These are phyloP conservation scores for Aechmea fasciata DNA, from an alignment of 176 grass and related monocot genomes.

Conservation along the genomic window DNA sequence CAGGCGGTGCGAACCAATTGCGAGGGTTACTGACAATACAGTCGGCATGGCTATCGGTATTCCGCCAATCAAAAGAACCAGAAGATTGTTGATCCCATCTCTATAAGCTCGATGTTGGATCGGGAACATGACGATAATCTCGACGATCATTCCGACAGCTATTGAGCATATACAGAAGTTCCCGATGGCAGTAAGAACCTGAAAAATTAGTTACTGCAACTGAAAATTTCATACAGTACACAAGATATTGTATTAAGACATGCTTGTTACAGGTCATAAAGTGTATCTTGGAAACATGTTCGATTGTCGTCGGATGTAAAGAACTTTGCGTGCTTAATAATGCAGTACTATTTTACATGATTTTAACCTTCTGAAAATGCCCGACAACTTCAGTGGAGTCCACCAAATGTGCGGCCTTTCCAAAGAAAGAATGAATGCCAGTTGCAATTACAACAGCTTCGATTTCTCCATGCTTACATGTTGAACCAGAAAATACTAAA, in stretches of 20 bases:
- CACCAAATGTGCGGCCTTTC: constrained; percentile 71
- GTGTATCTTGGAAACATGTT: too few relatives aligned
- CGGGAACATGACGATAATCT: constrained; percentile 84
- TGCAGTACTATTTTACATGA: not conserved
- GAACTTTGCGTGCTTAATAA: not conserved
- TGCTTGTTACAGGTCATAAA: not conserved
- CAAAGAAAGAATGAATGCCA: constrained; percentile 54
- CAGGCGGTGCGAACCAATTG: constrained; percentile 69
- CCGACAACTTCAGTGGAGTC: constrained; percentile 63
- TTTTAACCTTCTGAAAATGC: constrained; percentile 68
- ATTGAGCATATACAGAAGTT: constrained; percentile 96
- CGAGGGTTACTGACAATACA: constrained; percentile 76
- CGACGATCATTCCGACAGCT: constrained; percentile 46
- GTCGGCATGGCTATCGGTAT: constrained; percentile 89
- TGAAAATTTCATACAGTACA: not conserved
- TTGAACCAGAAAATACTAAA: constrained; percentile 56
- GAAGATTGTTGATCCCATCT: constrained; percentile 72
- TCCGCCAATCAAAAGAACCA: constrained; percentile 82
- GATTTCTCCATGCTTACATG: constrained; percentile 79
- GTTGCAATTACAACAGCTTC: constrained; percentile 65
- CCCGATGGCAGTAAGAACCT: constrained; percentile 82
- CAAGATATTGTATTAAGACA: not conserved
- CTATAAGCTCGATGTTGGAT: constrained; percentile 60
- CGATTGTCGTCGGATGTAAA: not conserved
- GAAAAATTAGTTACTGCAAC: constrained; percentile 10